These are phyloP conservation scores for Endoconidiophora polonica DNA, from an alignment of 2,329 filamentous ascomycete genomes.

Conservation along the genomic window DNA sequence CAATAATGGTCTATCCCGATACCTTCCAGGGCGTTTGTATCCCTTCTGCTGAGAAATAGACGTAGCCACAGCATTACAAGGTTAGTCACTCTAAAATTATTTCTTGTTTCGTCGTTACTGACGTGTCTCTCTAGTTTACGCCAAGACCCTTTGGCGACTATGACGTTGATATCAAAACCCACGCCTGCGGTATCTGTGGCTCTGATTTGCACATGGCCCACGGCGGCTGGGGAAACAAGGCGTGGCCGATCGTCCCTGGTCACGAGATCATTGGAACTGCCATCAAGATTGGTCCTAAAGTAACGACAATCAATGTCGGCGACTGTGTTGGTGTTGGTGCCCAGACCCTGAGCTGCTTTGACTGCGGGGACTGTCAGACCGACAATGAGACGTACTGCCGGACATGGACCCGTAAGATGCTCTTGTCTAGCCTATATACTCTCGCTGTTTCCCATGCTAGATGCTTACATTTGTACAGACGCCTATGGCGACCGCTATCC, in stretches of 20 bases:
- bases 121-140: conserved; percentile 37
- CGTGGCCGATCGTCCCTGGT: conserved; percentile 43
- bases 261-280: conserved; percentile 39
- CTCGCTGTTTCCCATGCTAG: no score
- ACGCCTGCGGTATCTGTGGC: conserved; percentile 55
- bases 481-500: conserved; percentile 43
- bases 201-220: conserved; percentile 50
- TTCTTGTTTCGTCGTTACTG: neutral
- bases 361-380: conserved; percentile 47
- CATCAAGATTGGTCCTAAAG: conserved; percentile 45
- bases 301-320: conserved; percentile 41
- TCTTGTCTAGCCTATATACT: no score
- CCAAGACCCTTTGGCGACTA: conserved; percentile 70
- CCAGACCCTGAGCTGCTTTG: conserved; percentile 46
- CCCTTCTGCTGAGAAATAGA: neutral
- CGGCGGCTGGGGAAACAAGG: conserved; percentile 43
- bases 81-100: neutral
- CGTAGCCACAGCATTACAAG: neutral
- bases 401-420: conserved; percentile 22
- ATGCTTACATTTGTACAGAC: conserved; percentile 20
- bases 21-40: neutral
- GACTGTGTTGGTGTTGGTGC: conserved; percentile 47
- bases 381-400: conserved; percentile 53
- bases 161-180: conserved; percentile 70
- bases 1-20: conserved; percentile 4